Conservation (phyloP, 257 asterid genomes). For the Solanum neorickii region DNA sequence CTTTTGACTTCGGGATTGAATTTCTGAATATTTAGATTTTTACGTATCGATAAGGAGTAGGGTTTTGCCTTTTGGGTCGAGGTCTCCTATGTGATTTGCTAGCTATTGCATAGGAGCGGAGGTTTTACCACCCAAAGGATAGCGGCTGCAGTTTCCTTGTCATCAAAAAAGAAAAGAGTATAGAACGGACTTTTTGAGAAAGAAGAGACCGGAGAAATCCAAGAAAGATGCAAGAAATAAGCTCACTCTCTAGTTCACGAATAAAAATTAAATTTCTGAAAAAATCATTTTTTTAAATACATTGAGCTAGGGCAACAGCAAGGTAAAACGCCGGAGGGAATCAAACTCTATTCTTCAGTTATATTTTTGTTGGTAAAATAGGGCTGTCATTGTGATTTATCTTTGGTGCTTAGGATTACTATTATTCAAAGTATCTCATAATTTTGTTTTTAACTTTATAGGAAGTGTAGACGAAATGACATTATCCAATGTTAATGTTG, state of each 20-base stretch:
- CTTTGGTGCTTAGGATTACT: not conserved
- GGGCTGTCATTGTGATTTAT: not conserved
- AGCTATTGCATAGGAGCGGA: no score
- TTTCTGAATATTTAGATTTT: not conserved
- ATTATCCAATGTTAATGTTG: not conserved
- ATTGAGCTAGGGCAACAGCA: not conserved
- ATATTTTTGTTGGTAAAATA: not conserved
- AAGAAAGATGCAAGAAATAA: no score
- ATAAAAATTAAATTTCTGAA: not conserved
- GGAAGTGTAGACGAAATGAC: not conserved
- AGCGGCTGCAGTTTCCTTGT: no score
- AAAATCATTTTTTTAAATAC: not conserved
- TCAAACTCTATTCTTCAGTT: not conserved
- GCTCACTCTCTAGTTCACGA: not conserved
- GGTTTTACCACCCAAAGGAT: no score
- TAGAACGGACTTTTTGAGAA: not conserved
- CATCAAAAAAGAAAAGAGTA: no score
- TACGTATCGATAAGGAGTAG: not conserved
- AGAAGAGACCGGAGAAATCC: not conserved
- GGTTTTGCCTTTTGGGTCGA: no score
- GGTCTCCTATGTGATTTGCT: no score
- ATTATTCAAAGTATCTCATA: not conserved
- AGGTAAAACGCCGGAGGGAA: not conserved
- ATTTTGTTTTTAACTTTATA: not conserved
- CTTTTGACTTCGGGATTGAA: not conserved